Evolutionary conservation across 2,329 filamentous ascomycete species (phyloP), one percentile per base, ranked within the genome.

Genomic region (Bipolaris oryzae): DNA sequence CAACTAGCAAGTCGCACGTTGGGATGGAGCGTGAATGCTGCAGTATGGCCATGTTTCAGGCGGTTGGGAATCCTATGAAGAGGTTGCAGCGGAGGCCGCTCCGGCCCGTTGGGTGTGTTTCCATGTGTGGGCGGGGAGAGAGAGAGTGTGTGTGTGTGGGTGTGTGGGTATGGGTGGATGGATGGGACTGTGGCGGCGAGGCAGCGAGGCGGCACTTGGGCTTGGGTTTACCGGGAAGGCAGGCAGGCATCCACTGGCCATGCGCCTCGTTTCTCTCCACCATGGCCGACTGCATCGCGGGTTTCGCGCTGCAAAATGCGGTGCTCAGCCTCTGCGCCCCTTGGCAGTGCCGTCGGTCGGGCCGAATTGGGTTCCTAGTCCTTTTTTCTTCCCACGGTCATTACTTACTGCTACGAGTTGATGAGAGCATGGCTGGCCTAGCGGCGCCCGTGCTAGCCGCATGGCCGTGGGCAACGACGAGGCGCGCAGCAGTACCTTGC

Each of bases 331-430:
- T 58, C 41, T 20, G 49, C 58, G 58, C 54, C 41, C 50, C 52
- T 57, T 60, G 57, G 60, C 59, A 55, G 59, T 59, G 57, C 50
- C 58, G 43, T 20, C 44, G 48, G 45, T 58, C 66, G 65, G 66
- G 44, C 61, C 63, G 64, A 58, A 25, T 42, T 5, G 7, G 7
- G 13, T 13, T 42, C 13, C 10, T 10, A 16, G 23, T 43, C 21
- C 50, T 49, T 49, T 54, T 54, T 41, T 41, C 48, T 6, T n/a
- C 13, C 13, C 23, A 23, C 13, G 39, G 39, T 1, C 21, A 13
- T n/a, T 10, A 42, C 39, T 21, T 3, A 3, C 21, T 21, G 21
- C 21, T 5, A 21, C 5, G 25, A 41, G 39, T 42, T 42, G 21
- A 42, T n/a, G 39, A 21, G 20, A 25, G 39, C 39, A 15, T 16